These are phyloP conservation scores for Neonectria coccinea DNA, from an alignment of 2,329 filamentous ascomycete genomes.

Conservation along the genomic window DNA sequence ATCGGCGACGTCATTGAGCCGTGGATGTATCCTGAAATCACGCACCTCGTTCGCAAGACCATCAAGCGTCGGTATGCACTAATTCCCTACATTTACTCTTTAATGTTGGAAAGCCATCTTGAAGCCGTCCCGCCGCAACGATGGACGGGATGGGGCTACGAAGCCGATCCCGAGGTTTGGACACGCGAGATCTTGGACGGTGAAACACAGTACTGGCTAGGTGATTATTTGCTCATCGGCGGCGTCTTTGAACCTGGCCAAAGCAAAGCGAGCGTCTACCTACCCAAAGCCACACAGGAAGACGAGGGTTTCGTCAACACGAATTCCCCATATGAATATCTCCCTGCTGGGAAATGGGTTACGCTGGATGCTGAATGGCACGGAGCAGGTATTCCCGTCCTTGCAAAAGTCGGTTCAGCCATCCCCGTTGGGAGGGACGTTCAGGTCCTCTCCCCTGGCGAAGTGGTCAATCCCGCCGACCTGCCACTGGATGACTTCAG, in stretches of 20 bases:
- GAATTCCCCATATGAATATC: conserved; percentile 69
- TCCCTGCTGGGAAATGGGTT: conserved; percentile 51
- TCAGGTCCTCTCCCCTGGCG: conserved; percentile 51
- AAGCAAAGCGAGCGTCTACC: conserved; percentile 68
- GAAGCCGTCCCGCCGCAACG: conserved; percentile 73
- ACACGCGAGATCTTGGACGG: conserved; percentile 68
- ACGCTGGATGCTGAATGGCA: conserved; percentile 57
- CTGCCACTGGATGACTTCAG: conserved; percentile 57
- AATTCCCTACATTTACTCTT: conserved; percentile 77
- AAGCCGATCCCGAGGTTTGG: conserved; percentile 75
- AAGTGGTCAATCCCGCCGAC: conserved; percentile 53
- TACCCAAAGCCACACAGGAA: conserved; percentile 66
- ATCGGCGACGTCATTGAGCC: conserved; percentile 81
- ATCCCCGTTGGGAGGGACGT: conserved; percentile 55
- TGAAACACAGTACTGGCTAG: conserved; percentile 80
- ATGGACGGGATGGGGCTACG: conserved; percentile 81
- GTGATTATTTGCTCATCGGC: conserved; percentile 72
- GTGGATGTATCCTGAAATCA: conserved; percentile 80
- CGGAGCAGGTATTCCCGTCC: conserved; percentile 54
- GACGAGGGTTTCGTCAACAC: conserved; percentile 72
- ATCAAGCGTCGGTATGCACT: conserved; percentile 79
- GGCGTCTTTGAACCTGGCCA: conserved; percentile 74
- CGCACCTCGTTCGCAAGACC: conserved; percentile 69
- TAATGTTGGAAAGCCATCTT: conserved; percentile 70
- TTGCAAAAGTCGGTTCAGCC: conserved; percentile 54